Conservation (phyloP, 805 yeast species). For the Hanseniaspora clermontiae region DNA sequence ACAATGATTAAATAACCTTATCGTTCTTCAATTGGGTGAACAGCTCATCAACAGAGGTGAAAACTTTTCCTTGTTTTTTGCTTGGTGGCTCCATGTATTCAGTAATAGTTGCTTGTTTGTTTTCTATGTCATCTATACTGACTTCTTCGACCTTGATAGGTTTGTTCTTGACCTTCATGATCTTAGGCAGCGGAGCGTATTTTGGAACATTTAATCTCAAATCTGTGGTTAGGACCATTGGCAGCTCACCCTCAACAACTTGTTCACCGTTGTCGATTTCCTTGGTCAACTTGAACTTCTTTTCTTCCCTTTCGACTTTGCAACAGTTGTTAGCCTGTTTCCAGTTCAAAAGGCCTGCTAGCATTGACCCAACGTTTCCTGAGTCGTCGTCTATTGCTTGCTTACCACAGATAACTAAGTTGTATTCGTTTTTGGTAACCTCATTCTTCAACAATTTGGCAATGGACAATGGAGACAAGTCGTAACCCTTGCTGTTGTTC, state of each 20-base stretch:
- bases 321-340: conserved; percentile 95
- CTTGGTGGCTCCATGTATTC: conserved; percentile 76
- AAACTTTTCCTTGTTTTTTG: conserved; percentile 72
- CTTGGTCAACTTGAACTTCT: conserved; percentile 57
- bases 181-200: conserved; percentile 87
- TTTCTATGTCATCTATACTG: conserved; percentile 50
- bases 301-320: conserved; percentile 53
- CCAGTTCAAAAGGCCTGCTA: conserved; percentile 88
- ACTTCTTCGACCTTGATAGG: conserved; percentile 60
- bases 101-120: conserved; percentile 52
- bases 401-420: conserved; percentile 81
- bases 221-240: conserved; percentile 83
- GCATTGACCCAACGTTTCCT: conserved; percentile 91
- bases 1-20: conserved; percentile 44
- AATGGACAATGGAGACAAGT: conserved; percentile 75
- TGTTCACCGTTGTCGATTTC: conserved; percentile 95
- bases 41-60: conserved; percentile 70
- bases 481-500: conserved; percentile 43
- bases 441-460: conserved; percentile 72
- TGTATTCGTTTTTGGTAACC: conserved; percentile 56
- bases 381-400: conserved; percentile 95
- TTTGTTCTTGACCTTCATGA: conserved; percentile 97
- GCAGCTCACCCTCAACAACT: conserved; percentile 62
- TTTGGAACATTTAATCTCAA: conserved; percentile 89
- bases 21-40: conserved; percentile 62